Conservation (phyloP, 2,329 filamentous ascomycete genomes). For the Phialophora expanda region DNA sequence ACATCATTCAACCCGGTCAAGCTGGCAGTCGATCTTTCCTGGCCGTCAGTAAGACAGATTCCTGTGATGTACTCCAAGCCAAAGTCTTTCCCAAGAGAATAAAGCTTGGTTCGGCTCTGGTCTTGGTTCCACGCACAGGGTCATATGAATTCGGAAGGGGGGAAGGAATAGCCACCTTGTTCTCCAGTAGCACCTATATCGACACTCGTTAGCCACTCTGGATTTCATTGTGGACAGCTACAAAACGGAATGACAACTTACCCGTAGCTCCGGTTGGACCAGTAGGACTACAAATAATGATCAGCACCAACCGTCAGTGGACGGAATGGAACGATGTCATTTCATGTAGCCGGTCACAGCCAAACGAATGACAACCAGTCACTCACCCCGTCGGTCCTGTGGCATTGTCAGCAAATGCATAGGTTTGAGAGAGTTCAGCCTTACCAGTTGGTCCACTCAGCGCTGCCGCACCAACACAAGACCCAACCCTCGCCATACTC, state of each 20-base stretch:
- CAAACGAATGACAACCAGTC: neutral
- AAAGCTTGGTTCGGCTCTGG: neutral
- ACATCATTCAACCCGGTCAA: neutral
- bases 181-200: neutral
- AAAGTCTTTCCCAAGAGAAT: neutral
- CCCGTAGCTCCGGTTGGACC: constrained; percentile 10
- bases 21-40: neutral
- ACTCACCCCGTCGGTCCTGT: constrained; percentile 8
- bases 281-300: constrained; percentile 1
- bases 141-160: neutral
- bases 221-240: neutral
- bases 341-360: neutral
- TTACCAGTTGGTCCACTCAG: constrained; percentile 18
- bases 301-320: neutral
- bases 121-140: neutral
- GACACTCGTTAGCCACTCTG: neutral
- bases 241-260: neutral
- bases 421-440: neutral
- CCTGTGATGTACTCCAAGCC: neutral
- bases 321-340: neutral
- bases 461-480: constrained; percentile 12
- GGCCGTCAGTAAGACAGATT: neutral
- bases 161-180: neutral
- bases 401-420: neutral
- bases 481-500: constrained; percentile 21